Conservation (phyloP, 73 alveolate species). For the Tetrahymena borealis region DNA sequence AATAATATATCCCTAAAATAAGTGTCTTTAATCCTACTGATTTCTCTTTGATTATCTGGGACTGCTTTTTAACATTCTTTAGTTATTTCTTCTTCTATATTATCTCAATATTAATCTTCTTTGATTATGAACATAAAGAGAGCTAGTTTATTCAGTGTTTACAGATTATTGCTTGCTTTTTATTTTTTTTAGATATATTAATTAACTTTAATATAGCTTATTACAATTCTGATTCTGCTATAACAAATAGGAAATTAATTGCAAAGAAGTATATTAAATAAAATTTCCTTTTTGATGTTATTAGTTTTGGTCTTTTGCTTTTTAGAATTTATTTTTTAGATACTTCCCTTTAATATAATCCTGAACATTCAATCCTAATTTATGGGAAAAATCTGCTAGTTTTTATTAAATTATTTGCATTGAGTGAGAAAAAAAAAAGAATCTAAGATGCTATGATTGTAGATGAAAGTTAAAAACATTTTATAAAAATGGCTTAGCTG, state of each 20-base stretch:
- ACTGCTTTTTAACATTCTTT: neutral
- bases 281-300: neutral
- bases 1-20: no score
- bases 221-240: neutral
- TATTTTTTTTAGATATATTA: neutral
- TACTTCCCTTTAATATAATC: no score
- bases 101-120: neutral
- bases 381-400: no score
- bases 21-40: no score
- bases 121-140: neutral
- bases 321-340: neutral
- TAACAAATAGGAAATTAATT: neutral
- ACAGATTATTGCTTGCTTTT: neutral
- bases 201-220: neutral
- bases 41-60: no score
- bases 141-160: neutral
- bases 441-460: no score
- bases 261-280: neutral
- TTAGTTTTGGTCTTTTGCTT: neutral
- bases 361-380: no score
- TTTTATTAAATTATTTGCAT: no score
- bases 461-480: no score
- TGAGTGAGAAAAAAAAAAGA: no score
- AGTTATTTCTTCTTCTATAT: neutral
- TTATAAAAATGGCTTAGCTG: no score